These are phyloP conservation scores for Cadophora gregata DNA, from an alignment of 2,329 filamentous ascomycete genomes.

Conservation along the genomic window DNA sequence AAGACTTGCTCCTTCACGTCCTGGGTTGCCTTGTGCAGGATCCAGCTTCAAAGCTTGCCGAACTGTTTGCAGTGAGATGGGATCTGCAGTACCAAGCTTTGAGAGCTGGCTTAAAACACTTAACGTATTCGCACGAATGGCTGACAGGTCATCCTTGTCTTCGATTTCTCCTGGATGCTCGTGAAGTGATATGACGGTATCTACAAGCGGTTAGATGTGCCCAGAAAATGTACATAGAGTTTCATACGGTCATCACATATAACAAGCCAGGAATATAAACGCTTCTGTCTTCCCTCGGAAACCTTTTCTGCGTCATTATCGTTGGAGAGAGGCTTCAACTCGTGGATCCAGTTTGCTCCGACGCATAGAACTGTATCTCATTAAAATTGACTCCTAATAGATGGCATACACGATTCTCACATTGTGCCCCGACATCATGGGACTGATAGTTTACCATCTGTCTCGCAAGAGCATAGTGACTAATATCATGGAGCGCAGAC, in stretches of 20 bases:
- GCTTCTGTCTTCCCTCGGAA: constrained; percentile 46
- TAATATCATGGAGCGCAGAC: constrained; percentile 31
- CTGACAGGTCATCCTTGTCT: constrained; percentile 36
- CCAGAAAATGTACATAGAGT: background rate
- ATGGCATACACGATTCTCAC: constrained; percentile 48
- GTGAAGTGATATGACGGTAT: constrained; percentile 73
- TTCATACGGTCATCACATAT: constrained; percentile 66
- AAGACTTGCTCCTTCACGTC: constrained; percentile 60
- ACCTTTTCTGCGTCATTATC: constrained; percentile 46
- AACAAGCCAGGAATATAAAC: constrained; percentile 75
- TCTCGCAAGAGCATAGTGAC: constrained; percentile 60
- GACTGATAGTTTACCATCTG: constrained; percentile 80
- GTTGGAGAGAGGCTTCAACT: constrained; percentile 44
- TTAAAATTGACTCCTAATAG: background rate
- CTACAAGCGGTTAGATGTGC: constrained; percentile 45
- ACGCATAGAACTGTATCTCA: constrained; percentile 64
- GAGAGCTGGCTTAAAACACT: constrained; percentile 68
- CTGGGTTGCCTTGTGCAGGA: constrained; percentile 40
- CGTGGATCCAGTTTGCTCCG: constrained; percentile 70
- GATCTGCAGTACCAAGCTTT: constrained; percentile 49
- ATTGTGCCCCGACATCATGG: constrained; percentile 70
- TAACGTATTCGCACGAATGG: constrained; percentile 60
- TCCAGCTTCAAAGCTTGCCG: constrained; percentile 40
- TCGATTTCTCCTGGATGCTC: constrained; percentile 55
- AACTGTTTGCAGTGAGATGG: constrained; percentile 42